Evolutionary conservation across 169 alveolate species (phyloP), one percentile per base, ranked within the genome.

Genomic region (Plasmodium gonderi): DNA sequence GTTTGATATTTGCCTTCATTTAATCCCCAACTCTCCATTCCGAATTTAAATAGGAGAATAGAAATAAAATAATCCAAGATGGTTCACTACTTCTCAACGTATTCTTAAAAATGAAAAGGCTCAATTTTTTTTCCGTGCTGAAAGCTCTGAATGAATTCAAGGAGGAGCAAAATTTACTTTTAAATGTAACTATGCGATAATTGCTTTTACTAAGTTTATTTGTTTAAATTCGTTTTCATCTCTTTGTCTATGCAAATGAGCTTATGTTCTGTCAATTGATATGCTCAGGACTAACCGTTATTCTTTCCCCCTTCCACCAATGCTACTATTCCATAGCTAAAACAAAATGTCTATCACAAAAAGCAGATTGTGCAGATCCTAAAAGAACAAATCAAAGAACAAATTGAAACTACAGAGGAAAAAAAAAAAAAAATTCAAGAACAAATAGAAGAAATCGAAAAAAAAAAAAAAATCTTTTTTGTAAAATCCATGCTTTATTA

Each of bases 401-500:
- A 69, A 83, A 83, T 83, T 17, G 92, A 83, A 72, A 83, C 51
- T 33, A 83, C 92, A 1, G 64, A 83, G 20, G 64, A 11, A 14
- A 83, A 83, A 72, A 83, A 23, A 45, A 45, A 45, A 49, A 17
- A 47, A 14, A 83, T 83, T 5, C 40, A 83, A 17, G 82, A 72
- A 23, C 20, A 83, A 83, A 83, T 83, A 5, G 64, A 83, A 45
- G 44, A 83, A 33, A 74, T 76, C 6, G 92, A 83, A 47, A 83
- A 60, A 49, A 83, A 60, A 44, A 83, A 83, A 74, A 83, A 83
- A 72, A 83, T 83, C 12, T 83, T 83, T 69, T 83, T 83, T 60
- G 92, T 83, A 69, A 83, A 83, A 44, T 83, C 76, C 7, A 83
- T 83, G 92, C 92, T 83, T 11, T 83, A 83, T 60, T 83, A 83